Evolutionary conservation across 805 yeast genomes (phyloP), one percentile per base, ranked within the genome.

Genomic region (Vanderwaltozyma yarrowii): DNA sequence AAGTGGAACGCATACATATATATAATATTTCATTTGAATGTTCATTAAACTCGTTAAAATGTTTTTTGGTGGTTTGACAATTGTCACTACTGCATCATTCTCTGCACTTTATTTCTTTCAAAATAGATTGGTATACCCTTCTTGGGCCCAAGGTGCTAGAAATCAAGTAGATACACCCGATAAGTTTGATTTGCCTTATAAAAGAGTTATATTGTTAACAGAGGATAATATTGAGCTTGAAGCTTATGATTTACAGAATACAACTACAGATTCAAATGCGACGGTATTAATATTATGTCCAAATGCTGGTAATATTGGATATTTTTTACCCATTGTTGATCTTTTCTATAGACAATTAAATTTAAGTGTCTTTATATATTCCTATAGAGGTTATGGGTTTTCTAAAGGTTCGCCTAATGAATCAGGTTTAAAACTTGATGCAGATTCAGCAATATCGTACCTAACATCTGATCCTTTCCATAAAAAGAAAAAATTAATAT

Each of bases 241-340:
- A 43, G 70, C 82, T 25, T 89, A 67, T 56, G 73, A 74, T 40
- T 49, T 54, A 4, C 44, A 48, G 6, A 45, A 46, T 35, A 14
- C 42, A 38, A 14, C 70, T 18, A 30, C 42, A 39, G 16, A 71
- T 17, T 48, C 76, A 41, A 58, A 69, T 24, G 66, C 72, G 45
- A 81, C 96, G 0, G 71, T 88, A 14, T 52, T 92, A 25, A 70
- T 92, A n/a, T 67, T 87, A 37, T 78, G 87, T 35, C 97, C 97
- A 5, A 89, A 89, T 61, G 96, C 96, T 3, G 97, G 97, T 7
- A 89, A 92, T 57, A 89, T 89, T 46, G 96, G 97, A 17, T 86
- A 85, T 53, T 78, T 82, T 23, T 61, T 89, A 37, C 94, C 96
- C 2, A 74, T 85, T 10, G 94, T 82, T 4, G 67, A 77, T 33